Percentiles rank a stretch among this genome's conserved stretches.
These are phyloP conservation scores for Cytospora mali DNA, from an alignment of 2,329 filamentous ascomycete genomes.

Conservation along the genomic window DNA sequence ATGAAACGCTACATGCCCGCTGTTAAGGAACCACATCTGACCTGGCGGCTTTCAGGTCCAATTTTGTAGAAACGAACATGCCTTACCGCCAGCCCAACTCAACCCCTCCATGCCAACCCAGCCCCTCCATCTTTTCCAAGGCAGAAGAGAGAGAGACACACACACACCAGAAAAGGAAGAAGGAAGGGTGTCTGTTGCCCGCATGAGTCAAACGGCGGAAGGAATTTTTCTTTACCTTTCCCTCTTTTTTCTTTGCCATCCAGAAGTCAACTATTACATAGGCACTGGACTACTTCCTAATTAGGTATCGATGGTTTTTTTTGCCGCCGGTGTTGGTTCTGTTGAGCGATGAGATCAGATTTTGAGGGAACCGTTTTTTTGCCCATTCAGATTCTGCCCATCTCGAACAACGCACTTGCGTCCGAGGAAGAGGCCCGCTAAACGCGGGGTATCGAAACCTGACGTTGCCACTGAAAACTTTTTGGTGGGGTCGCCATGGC, in stretches of 20 bases:
- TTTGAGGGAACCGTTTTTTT: background rate
- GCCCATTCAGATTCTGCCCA: background rate
- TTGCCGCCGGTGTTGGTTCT: background rate
- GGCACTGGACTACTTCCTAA: constrained; percentile 1
- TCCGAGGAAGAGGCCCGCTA: constrained; percentile 6
- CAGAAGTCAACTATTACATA: too few relatives aligned
- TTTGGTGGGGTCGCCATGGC: constrained; percentile 17
- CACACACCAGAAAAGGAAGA: constrained; percentile 3
- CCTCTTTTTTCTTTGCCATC: background rate
- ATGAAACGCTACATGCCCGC: constrained; percentile 17
- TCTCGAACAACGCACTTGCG: constrained; percentile 16
- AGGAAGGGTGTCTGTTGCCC: constrained; percentile 9
- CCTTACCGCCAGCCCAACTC: constrained; percentile 25
- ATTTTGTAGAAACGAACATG: constrained; percentile 22
- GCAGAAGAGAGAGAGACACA: background rate
- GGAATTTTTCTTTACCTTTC: constrained; percentile 6
- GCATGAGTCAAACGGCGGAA: constrained; percentile 23
- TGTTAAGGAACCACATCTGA: constrained; percentile 23
- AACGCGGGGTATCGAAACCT: constrained; percentile 21
- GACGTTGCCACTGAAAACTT: constrained; percentile 22
- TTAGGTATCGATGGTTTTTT: background rate
- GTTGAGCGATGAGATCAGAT: background rate
- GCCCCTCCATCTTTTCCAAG: constrained; percentile 16
- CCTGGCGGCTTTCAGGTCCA: constrained; percentile 15
- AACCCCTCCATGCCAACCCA: constrained; percentile 25